Percentiles rank a stretch among this genome's conserved stretches.
Conservation (phyloP, 371 early-diverging fungal genomes). For the Mortierella sp. region DNA sequence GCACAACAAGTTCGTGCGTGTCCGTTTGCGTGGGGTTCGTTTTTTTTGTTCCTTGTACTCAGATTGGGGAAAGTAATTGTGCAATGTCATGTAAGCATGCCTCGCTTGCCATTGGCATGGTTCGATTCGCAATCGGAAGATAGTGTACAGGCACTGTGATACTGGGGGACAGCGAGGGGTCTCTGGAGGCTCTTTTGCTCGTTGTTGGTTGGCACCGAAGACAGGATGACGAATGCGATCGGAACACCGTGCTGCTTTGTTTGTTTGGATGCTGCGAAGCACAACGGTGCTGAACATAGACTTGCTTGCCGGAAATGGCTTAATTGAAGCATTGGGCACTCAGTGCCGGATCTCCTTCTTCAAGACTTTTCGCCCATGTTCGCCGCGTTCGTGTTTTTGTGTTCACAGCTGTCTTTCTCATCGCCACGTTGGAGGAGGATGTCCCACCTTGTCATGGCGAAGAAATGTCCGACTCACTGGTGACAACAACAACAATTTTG, state of each 20-base stretch:
- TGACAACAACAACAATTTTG: too few relatives aligned
- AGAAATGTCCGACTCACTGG: too few relatives aligned
- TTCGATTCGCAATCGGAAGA: neutral
- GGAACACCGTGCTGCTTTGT: slow-evolving; percentile 6
- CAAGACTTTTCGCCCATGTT: too few relatives aligned
- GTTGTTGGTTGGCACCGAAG: neutral
- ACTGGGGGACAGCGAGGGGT: neutral
- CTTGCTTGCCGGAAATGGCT: slow-evolving; percentile 22
- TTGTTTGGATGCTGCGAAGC: neutral
- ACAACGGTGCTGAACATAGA: slow-evolving; percentile 4
- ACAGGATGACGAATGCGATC: slow-evolving; percentile 12
- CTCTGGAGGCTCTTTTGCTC: neutral
- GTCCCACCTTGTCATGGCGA: too few relatives aligned
- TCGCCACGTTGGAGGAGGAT: too few relatives aligned
- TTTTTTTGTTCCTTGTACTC: too few relatives aligned
- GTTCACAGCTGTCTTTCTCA: too few relatives aligned
- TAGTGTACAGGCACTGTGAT: neutral
- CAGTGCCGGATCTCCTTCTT: neutral
- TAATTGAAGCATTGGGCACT: slow-evolving; percentile 6
- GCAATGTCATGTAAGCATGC: neutral
- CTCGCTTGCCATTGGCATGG: slow-evolving; percentile 2
- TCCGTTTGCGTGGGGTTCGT: too few relatives aligned
- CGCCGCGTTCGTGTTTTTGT: too few relatives aligned
- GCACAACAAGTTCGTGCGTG: too few relatives aligned
- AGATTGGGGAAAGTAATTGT: too few relatives aligned